Base-by-base conservation (phyloP, 805 yeast species). In the Wickerhamomyces tratensis region DNA sequence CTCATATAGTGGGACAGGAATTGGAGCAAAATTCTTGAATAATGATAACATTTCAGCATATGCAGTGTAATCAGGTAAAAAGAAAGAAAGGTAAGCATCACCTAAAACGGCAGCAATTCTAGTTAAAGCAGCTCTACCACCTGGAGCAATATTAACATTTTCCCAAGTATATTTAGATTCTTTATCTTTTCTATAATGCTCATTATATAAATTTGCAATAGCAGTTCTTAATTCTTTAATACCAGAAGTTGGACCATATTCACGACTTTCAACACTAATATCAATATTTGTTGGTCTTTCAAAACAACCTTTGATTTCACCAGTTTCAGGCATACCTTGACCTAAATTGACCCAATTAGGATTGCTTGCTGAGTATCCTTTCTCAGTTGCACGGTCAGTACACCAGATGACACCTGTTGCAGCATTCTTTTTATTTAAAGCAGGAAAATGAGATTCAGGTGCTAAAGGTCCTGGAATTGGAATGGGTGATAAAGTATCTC, bases 351-450 rank as follows among this genome's bases (percentile, higher is more conserved):
- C 74, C 82, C 82, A 76, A 25, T 51, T 52, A 15, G 54, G 57
- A 41, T 56, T 58, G 25, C 61, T 67, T 11, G 64, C 62, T 43
- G 58, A 61, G 52, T 63, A 76, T 1, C 82, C 82, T 53, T 76
- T 72, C 46, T 72, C 80, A 37, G 62, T 58, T 30, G 82, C 82
- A 46, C 80, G 63, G 51, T 76, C 82, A 1, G 82, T 76, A 43
- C 75, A 75, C 82, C 82, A 76, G 41, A 76, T 68, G 33, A 76
- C 82, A 43, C 82, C 82, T 0, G 82, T 76, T 11, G 79, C 74
- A 11, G 78, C 71, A 50, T 76, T 79, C 43, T 68, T 67, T 33
- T 74, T 72, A 58, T 76, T 77, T 64, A 76, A 59, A 8, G 80
- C 82, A 6, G 82, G 82, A 50, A 72, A 70, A 51, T 68, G 69